These are phyloP conservation scores for Quercus lobata DNA, from an alignment of 331 rosid genomes.

Conservation along the genomic window DNA sequence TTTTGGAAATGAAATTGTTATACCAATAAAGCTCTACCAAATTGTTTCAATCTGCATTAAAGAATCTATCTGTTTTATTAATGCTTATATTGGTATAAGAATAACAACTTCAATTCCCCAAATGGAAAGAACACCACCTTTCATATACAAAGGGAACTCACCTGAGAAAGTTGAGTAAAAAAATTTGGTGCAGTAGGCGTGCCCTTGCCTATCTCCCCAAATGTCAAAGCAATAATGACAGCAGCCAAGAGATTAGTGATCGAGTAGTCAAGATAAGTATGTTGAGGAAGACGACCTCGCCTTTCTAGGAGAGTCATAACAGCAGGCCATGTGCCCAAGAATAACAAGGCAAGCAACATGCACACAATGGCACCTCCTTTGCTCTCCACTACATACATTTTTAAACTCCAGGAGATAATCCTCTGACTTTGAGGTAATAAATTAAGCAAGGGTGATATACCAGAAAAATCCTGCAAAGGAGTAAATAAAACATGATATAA, in stretches of 20 bases:
- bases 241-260: slow-evolving; percentile 83
- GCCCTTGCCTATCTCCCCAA: slow-evolving; percentile 75
- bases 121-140: not conserved
- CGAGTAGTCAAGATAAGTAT: slow-evolving; percentile 85
- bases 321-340: slow-evolving; percentile 96
- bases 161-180: slow-evolving; percentile 69
- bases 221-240: slow-evolving; percentile 72
- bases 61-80: too few relatives aligned
- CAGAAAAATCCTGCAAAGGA: slow-evolving; percentile 43
- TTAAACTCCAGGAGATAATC: slow-evolving; percentile 24
- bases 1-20: too few relatives aligned
- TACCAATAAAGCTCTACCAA: not conserved
- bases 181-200: slow-evolving; percentile 49
- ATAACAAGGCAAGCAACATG: slow-evolving; percentile 70
- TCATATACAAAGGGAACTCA: not conserved
- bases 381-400: slow-evolving; percentile 82
- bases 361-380: slow-evolving; percentile 83
- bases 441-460: slow-evolving; percentile 14
- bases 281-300: slow-evolving; percentile 94
- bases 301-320: slow-evolving; percentile 73
- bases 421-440: slow-evolving; percentile 35
- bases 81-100: too few relatives aligned
- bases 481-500: not conserved
- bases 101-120: not conserved
- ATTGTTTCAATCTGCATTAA: not conserved